Evolutionary conservation across 306 rosid genomes (phyloP), one percentile per base, ranked within the genome.

Genomic region (Astragalus glycyphyllos): DNA sequence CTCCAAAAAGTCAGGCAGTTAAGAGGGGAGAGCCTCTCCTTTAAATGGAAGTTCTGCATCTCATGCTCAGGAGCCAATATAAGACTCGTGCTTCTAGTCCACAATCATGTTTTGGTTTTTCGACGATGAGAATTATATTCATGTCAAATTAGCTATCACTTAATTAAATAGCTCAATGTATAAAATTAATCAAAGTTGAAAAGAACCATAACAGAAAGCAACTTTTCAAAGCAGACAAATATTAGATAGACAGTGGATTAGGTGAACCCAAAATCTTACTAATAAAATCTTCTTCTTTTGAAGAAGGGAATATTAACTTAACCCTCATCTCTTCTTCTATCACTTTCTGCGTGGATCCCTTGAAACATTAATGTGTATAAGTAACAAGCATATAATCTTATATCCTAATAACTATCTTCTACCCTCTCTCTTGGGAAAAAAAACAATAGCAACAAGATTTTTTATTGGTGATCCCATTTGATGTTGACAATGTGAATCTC

Each of bases 291-390:
- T 85, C 96, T 69, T 74, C 78, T 76, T 69, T 76, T 68, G 94
- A 90, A 41, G 83, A 65, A 40, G 98, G 97, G 75, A 90, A 49
- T 68, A 74, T 64, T 79, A 93, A 87, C 74, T 84, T 85, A 67
- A 93, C 96, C 69, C 90, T n/a, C n/a, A n/a, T n/a, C n/a, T n/a
- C n/a, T n/a, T n/a, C n/a, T n/a, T n/a, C n/a, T n/a, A n/a, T n/a
- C n/a, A n/a, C n/a, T n/a, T n/a, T n/a, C n/a, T n/a, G n/a, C n/a
- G n/a, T n/a, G n/a, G n/a, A n/a, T n/a, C n/a, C n/a, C n/a, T n/a
- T n/a, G n/a, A n/a, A n/a, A n/a, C n/a, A n/a, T n/a, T n/a, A n/a
- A n/a, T n/a, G n/a, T n/a, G n/a, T n/a, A n/a, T n/a, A n/a, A n/a
- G n/a, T n/a, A n/a, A n/a, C n/a, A n/a, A n/a, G n/a, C n/a, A n/a